A percentile compares a stretch with the other conserved stretches of the same genome.
Evolutionary conservation across 192 early-diverging fungal species (phyloP).

Genomic region (Coemansia sp.): DNA sequence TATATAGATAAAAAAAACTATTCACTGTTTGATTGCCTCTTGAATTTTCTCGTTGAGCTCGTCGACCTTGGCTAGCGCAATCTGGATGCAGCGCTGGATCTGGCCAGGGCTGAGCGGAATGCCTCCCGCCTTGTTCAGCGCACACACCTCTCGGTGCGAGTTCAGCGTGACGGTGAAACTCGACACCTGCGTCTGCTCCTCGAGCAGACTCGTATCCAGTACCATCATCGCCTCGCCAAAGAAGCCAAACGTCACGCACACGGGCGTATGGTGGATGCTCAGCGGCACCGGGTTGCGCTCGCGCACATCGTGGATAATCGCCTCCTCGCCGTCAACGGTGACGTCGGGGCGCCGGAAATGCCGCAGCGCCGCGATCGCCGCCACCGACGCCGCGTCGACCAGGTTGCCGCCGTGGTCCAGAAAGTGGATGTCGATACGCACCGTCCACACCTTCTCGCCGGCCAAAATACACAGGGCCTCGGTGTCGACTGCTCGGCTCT

Average conservation of each 20-base stretch:
- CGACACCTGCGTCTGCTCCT: conserved; percentile 81
- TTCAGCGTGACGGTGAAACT: conserved; percentile 89
- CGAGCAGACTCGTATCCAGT: conserved; percentile 80
- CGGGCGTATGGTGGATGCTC: conserved; percentile 92
- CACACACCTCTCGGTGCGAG: conserved; percentile 87
- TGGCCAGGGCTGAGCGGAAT: conserved; percentile 68
- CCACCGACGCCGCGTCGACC: conserved; percentile 86
- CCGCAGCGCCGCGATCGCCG: conserved; percentile 80
- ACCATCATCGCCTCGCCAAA: conserved; percentile 71
- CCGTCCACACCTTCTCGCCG: conserved; percentile 92
- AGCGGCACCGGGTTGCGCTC: conserved; percentile 91
- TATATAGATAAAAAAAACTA: neutral
- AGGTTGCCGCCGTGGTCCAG: conserved; percentile 94
- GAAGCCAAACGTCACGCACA: conserved; percentile 89
- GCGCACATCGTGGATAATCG: conserved; percentile 74
- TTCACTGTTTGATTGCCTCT: conserved; percentile 60
- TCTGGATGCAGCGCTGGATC: conserved; percentile 76
- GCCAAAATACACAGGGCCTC: conserved; percentile 96
- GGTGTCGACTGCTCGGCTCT: conserved; percentile 85
- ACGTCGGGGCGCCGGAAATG: conserved; percentile 96
- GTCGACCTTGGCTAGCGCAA: conserved; percentile 60
- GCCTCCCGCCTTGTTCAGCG: conserved; percentile 88
- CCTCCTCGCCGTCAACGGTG: conserved; percentile 86
- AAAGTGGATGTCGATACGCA: conserved; percentile 88
- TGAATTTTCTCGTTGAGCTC: conserved; percentile 75